Base-by-base conservation (phyloP, 2,329 filamentous ascomycete species). In the Sphaerulina musiva region DNA sequence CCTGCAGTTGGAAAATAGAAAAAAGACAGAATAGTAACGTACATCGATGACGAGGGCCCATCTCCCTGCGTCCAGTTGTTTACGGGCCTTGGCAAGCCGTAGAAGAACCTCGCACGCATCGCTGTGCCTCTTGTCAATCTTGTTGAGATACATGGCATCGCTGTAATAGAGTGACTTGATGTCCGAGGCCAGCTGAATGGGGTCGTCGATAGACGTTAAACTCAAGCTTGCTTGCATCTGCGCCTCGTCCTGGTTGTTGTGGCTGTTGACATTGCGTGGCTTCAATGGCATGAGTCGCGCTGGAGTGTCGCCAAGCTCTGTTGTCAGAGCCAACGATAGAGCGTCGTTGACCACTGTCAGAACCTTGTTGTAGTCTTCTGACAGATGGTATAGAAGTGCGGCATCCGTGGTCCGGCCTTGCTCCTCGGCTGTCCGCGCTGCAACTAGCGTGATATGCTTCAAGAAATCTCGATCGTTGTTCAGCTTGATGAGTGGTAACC, bases 331-430 rank as follows among this genome's bases (percentile, higher is more conserved):
- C 70, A 97, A 90, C 53, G 91, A 95, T 36, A 98, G 78, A 3
- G 91, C 86, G 39, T 90, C 86, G 72, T 91, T 95, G 66, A 97
- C 82, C 61, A 97, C 92, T 26, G 81, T 77, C 42, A 96, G 83
- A n/a, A 97, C 95, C 51, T 85, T 90, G 69, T 98, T 90, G 69
- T 95, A 97, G 70, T 98, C 91, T 66, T 89, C 89, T 0, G 93
- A 92, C 42, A 98, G 78, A 70, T 98, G 92, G 70, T 95, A 97
- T 48, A 98, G 78, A 48, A 98, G 79, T 11, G 97, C 92, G 2
- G 95, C 91, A 71, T 98, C 93, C 0, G 92, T 95, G 1, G 86
- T 90, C 47, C 95, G 83, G 39, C 93, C 92, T 64, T 92, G 95
- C 70, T 97, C 92, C 63, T 98, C 92, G 4, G 93, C 93, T 66